These are phyloP conservation scores for Kluyveromyces lactis DNA, from an alignment of 805 yeast genomes.

Conservation along the genomic window DNA sequence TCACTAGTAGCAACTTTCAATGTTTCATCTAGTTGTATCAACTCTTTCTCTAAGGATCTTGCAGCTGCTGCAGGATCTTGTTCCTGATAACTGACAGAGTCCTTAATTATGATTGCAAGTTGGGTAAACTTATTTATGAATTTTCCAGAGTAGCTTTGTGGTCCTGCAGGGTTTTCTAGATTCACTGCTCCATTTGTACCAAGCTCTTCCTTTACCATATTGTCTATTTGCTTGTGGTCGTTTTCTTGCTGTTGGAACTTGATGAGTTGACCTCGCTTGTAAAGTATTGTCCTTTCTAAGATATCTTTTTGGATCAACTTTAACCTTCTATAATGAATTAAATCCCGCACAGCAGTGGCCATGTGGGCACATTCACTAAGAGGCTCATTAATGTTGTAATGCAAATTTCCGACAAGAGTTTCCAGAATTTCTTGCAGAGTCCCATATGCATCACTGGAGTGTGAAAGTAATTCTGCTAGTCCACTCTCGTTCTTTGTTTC, in stretches of 20 bases:
- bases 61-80: slow-evolving; percentile 18
- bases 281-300: slow-evolving; percentile 16
- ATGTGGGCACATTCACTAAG: slow-evolving; percentile 25
- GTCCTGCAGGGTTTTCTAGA: slow-evolving; percentile 13
- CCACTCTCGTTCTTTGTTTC: slow-evolving; percentile 19
- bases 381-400: slow-evolving; percentile 28
- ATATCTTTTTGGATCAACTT: slow-evolving; percentile 25
- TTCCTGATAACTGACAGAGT: slow-evolving; percentile 25
- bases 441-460: slow-evolving; percentile 22
- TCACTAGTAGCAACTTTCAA: slow-evolving; percentile 25
- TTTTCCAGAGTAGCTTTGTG: slow-evolving; percentile 20
- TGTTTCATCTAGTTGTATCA: slow-evolving; percentile 16
- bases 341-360: slow-evolving; percentile 25
- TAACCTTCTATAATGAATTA: slow-evolving; percentile 24
- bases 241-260: slow-evolving; percentile 21
- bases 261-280: slow-evolving; percentile 18
- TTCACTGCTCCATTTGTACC: slow-evolving; percentile 15
- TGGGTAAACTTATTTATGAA: slow-evolving; percentile 22
- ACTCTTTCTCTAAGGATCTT: slow-evolving; percentile 18
- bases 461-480: slow-evolving; percentile 20
- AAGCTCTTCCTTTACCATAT: slow-evolving; percentile 16
- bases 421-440: slow-evolving; percentile 20
- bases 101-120: slow-evolving; percentile 26
- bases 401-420: slow-evolving; percentile 21
- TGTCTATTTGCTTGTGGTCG: slow-evolving; percentile 18